These are phyloP conservation scores for Cladosporium sp. DNA, from an alignment of 2,329 filamentous ascomycete genomes.

Conservation along the genomic window DNA sequence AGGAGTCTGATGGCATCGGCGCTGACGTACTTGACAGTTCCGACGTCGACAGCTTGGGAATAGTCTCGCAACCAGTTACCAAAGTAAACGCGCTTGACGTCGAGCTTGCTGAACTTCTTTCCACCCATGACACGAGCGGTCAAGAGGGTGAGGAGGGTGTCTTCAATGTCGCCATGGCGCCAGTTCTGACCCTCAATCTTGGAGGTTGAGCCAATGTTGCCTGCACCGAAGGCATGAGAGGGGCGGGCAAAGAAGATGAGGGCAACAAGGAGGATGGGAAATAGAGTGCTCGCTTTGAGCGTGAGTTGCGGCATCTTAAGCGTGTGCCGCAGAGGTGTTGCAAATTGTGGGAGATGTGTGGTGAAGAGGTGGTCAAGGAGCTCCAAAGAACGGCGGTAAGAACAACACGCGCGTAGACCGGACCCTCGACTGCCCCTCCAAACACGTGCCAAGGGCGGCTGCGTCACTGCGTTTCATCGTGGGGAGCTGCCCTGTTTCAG, in stretches of 20 bases:
- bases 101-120: constrained; percentile 81
- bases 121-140: constrained; percentile 37
- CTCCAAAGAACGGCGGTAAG: neutral
- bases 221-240: constrained; percentile 38
- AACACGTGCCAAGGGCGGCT: neutral
- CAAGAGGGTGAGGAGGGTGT: constrained; percentile 44
- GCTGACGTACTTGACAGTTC: constrained; percentile 48
- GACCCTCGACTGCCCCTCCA: constrained; percentile 10
- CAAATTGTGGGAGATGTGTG: neutral
- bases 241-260: constrained; percentile 25
- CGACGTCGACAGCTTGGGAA: constrained; percentile 49
- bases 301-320: constrained; percentile 3
- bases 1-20: constrained; percentile 49
- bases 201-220: constrained; percentile 40
- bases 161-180: constrained; percentile 49
- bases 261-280: constrained; percentile 23
- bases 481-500: neutral
- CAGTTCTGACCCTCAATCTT: constrained; percentile 44
- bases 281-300: constrained; percentile 4
- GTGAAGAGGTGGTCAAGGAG: neutral
- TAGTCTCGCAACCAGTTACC: constrained; percentile 46
- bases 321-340: neutral
- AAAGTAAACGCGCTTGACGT: constrained; percentile 36
- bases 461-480: neutral
- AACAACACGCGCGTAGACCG: neutral